A percentile compares a stretch with the other conserved stretches of the same genome.
Evolutionary conservation across 176 grass and related monocot genomes (phyloP).

Genomic region (Zea luxurians): DNA sequence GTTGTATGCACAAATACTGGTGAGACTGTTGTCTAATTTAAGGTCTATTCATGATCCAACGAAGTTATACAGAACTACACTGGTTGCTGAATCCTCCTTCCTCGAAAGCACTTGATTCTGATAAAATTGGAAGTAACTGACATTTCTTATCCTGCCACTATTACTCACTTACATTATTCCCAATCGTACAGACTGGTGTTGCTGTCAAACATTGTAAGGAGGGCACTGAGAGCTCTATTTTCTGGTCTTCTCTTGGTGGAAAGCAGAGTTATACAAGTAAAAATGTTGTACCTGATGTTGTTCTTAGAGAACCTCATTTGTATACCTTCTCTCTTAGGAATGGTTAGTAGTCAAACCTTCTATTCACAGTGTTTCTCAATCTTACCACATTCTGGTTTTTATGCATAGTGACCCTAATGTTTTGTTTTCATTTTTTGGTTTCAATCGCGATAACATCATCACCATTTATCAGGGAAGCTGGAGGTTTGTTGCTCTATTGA

Average conservation of each 20-base stretch:
- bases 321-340: constrained; percentile 73
- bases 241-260: constrained; percentile 88
- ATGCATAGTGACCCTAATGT: constrained; percentile 35
- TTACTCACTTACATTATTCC: constrained; percentile 17
- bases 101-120: neutral
- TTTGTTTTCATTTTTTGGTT: constrained; percentile 34
- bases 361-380: constrained; percentile 25
- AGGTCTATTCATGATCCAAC: constrained; percentile 12
- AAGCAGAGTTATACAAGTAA: constrained; percentile 70
- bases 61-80: neutral
- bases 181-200: constrained; percentile 59
- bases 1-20: neutral
- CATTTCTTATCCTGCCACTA: constrained; percentile 13
- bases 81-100: constrained; percentile 5
- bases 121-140: constrained; percentile 4
- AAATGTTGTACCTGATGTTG: constrained; percentile 50
- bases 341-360: constrained; percentile 44
- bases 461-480: constrained; percentile 62
- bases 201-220: constrained; percentile 81
- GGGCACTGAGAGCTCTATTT: constrained; percentile 79
- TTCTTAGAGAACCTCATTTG: constrained; percentile 81
- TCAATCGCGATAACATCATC: constrained; percentile 17
- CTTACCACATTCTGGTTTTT: neutral
- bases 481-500: constrained; percentile 56
- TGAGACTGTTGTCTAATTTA: neutral